A percentile compares a stretch with the other conserved stretches of the same genome.
Conservation (phyloP, 2,329 filamentous ascomycete species). For the Trichophaea hybrida region DNA sequence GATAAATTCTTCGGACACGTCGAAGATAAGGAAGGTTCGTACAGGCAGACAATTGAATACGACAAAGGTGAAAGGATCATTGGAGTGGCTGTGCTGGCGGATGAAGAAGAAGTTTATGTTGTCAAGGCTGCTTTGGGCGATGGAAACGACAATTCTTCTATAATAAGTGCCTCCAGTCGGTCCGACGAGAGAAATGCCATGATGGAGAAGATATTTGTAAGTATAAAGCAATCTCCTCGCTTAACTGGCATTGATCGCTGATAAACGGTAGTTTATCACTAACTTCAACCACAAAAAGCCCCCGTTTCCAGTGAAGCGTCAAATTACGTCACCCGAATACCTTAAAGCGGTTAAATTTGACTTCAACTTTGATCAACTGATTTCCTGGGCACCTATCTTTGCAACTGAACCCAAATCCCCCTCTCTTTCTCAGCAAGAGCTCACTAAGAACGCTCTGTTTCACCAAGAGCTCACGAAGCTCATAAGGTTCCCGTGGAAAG, state of each 20-base stretch:
- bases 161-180: not conserved
- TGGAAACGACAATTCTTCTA: not conserved
- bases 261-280: conserved; percentile 15
- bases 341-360: conserved; percentile 23
- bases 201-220: conserved; percentile 14
- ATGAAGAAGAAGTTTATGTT: not conserved
- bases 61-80: conserved; percentile 9
- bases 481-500: conserved; percentile 6
- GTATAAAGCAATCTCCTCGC: not conserved
- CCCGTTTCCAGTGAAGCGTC: not conserved
- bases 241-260: not conserved
- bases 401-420: not conserved
- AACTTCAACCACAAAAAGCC: not conserved
- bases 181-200: conserved; percentile 5
- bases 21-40: conserved; percentile 2
- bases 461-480: not conserved
- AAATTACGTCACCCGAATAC: conserved; percentile 2
- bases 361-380: conserved; percentile 20
- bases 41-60: conserved; percentile 10
- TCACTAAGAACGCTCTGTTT: not conserved
- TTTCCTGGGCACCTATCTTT: conserved; percentile 22
- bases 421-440: not conserved
- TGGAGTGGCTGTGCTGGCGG: conserved; percentile 14
- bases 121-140: conserved; percentile 4
- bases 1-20: conserved; percentile 19